Evolutionary conservation across 331 rosid species (phyloP), one percentile per base, ranked within the genome.

Genomic region (Acacia pycnantha): DNA sequence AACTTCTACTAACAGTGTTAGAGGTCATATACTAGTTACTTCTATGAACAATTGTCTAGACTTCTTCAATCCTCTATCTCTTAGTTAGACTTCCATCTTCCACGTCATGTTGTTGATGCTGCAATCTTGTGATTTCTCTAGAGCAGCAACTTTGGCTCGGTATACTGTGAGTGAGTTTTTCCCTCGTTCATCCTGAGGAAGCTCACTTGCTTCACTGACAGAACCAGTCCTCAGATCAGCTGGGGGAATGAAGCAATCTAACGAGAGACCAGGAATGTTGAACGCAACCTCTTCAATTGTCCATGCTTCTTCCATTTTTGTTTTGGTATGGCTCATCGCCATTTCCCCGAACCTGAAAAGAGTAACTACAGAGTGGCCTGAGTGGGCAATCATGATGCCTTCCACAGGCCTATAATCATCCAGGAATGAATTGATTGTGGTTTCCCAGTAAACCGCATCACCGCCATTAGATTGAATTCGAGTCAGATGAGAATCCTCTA

Each of bases 301-400:
- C 99, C 99, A 96, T n/a, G 97, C 98, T 87, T 96, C 98, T 89
- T 96, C 99, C 99, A 96, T 96, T 89, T 67, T 96, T 11, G 99
- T 96, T 87, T 96, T 96, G 61, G 93, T 90, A 68, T 96, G 99
- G 85, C 99, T 96, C 99, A 94, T 92, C 31, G 98, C 99, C 95
- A 89, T 96, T 85, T 96, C 99, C 16, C 99, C 99, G 6, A 96
- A 96, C 82, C 97, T 88, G 90, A 94, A 96, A 54, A 96, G 99
- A 43, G 97, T 96, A 53, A 94, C 98, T 72, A 92, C 95, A 2
- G 99, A 94, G 73, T 93, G 97, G 82, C 99, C 99, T 0, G 98
- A 94, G 86, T 96, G 98, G 3, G 99, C 99, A 22, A 96, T 89
- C 99, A 96, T 92, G 91, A 96, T 94, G 81, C 99, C 99, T 82